These are phyloP conservation scores for Podila horticola DNA, from an alignment of 192 early-diverging fungal genomes.

Conservation along the genomic window DNA sequence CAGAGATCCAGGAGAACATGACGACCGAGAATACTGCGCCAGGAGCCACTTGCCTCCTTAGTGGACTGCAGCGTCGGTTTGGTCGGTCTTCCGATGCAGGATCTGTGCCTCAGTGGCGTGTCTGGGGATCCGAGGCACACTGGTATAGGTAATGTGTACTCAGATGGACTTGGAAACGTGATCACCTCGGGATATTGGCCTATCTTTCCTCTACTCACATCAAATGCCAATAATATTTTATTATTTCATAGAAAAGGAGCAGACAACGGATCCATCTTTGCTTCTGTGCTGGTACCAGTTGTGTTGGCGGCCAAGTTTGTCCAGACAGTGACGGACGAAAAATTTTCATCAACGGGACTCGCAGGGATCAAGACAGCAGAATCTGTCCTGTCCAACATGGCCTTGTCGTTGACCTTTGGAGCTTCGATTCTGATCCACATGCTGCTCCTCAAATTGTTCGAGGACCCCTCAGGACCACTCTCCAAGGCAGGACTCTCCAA, in stretches of 20 bases:
- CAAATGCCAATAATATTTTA: too few species aligned
- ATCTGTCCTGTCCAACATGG: conserved; percentile 32
- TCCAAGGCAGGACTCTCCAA: not conserved
- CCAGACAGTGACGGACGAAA: conserved; percentile 47
- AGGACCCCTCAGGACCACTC: conserved; percentile 15
- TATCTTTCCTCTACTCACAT: too few species aligned
- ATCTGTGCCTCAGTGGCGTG: conserved; percentile 42
- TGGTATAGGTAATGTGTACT: conserved; percentile 39
- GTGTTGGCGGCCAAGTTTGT: conserved; percentile 62
- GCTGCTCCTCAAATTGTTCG: conserved; percentile 38
- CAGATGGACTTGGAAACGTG: not conserved
- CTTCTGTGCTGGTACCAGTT: conserved; percentile 61
- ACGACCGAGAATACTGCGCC: conserved; percentile 7
- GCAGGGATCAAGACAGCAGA: conserved; percentile 42
- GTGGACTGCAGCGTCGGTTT: conserved; percentile 24
- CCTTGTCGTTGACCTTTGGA: conserved; percentile 33
- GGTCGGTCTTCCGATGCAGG: conserved; percentile 23
- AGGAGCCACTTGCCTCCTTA: conserved; percentile 8
- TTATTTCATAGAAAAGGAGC: conserved; percentile 53
- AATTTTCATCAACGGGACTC: conserved; percentile 25
- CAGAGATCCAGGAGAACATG: conserved; percentile 32
- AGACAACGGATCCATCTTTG: conserved; percentile 67
- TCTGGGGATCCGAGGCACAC: conserved; percentile 48
- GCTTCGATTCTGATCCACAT: conserved; percentile 29
- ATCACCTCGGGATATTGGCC: too few species aligned